Percentiles rank a stretch among this genome's conserved stretches.
These are phyloP conservation scores for Quercus rubra DNA, from an alignment of 306 rosid genomes.

Conservation along the genomic window DNA sequence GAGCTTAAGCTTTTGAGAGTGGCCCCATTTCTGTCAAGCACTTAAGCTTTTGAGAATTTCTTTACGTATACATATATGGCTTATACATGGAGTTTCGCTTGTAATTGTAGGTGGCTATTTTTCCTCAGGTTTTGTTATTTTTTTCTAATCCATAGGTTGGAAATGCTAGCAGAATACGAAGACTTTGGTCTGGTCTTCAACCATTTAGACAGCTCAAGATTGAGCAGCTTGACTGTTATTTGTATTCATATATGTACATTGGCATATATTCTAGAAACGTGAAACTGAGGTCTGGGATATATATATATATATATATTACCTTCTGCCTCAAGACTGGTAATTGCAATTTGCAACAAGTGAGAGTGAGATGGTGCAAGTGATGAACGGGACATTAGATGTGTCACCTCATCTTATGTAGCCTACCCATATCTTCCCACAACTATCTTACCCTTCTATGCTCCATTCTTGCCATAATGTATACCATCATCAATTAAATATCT, in stretches of 20 bases:
- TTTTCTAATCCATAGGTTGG: background rate
- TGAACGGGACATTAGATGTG: background rate
- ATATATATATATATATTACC: background rate
- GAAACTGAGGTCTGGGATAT: background rate
- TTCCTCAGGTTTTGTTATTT: background rate
- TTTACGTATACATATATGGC: background rate
- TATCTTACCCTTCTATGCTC: background rate
- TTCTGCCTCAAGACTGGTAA: background rate
- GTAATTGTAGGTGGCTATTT: background rate
- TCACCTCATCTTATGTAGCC: background rate
- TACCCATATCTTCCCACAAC: background rate
- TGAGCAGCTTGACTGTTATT: background rate
- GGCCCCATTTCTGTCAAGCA: background rate
- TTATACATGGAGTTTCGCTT: background rate
- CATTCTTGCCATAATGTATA: background rate
- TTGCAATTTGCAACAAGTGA: background rate
- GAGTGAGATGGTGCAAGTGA: background rate
- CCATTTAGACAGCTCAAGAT: background rate
- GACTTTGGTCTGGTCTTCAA: background rate
- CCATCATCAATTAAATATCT: background rate
- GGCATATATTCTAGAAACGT: background rate
- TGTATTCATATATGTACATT: background rate
- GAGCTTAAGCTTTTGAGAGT: background rate
- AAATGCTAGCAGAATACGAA: background rate
- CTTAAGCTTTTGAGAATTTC: background rate